Base-by-base conservation (phyloP, 352 stramenopile genomes). In the Elongisporangium undulatum region DNA sequence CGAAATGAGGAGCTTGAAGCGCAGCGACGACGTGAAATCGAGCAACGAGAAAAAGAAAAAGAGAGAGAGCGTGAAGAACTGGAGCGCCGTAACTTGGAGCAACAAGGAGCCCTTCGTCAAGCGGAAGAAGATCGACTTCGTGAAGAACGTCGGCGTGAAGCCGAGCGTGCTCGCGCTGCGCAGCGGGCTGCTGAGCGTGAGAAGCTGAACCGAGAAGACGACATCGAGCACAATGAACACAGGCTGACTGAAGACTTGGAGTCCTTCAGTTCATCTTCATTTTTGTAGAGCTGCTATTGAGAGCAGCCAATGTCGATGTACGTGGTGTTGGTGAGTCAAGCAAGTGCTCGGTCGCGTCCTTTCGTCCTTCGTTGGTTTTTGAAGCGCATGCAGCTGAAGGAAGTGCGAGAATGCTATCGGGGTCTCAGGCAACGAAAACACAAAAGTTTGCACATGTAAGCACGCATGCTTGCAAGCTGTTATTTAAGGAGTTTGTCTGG, bases 261-360 rank as follows among this genome's bases (percentile, higher is more conserved):
- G 71, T 78, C 79, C 52, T 95, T 95, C 71, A 93, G 84, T 68
- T 92, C 86, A 49, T 93, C 86, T 55, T 92, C 84, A 51, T 95
- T 94, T 83, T 83, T 94, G 76, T 93, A 79, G 81, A 51, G 15
- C 56, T 41, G 29, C 29, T 41, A 41, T 41, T 9, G 4, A 15
- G 1, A 41, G 29, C 29, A 41, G 29, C 8, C 1, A 41, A 41
- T 41, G 29, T 41, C 13, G 29, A 41, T 41, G 29, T 41, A 41
- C 29, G 5, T 41, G 29, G 29, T 41, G 29, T 41, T 41, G 29
- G 29, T 41, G 29, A 41, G 29, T 41, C 29, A 41, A 41, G 29
- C 9, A 41, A 15, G 29, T 41, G 29, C 13, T 41, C 29, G 9
- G 8, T 13, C 29, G 4, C 26, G 26, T 34, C 26, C 26, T 9